phyloP scores from a whole-genome alignment of 139 green algal genomes.

The Zygnema cylindricum region DNA sequence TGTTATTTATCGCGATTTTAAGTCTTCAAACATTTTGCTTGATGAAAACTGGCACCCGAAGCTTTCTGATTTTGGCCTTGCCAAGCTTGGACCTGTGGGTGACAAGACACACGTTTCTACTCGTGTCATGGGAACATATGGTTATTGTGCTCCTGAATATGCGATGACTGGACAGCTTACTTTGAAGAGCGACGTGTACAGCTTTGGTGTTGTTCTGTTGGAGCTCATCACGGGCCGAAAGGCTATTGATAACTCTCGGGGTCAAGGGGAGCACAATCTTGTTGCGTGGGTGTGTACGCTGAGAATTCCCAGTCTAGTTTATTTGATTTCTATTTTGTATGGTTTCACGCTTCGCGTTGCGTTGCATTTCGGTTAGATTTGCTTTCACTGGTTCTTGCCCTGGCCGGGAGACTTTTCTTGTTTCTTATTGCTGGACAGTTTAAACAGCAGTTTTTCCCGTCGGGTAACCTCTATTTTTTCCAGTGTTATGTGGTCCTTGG shows the following conservation, averaged over 20 bases:
- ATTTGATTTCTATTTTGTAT: too few relatives aligned
- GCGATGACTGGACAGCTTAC: constrained; percentile 56
- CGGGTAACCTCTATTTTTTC: too few relatives aligned
- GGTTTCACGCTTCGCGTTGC: too few relatives aligned
- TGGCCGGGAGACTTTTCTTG: too few relatives aligned
- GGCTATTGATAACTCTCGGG: constrained; percentile 62
- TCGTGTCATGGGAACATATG: constrained; percentile 65
- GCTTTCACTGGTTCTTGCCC: too few relatives aligned
- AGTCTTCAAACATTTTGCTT: constrained; percentile 72
- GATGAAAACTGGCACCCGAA: constrained; percentile 79
- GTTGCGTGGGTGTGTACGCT: constrained; percentile 66
- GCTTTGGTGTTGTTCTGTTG: constrained; percentile 68
- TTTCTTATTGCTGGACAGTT: too few relatives aligned
- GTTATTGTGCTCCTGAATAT: constrained; percentile 86
- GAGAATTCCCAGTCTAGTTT: too few relatives aligned
- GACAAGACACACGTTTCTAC: constrained; percentile 64
- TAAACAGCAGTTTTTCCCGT: too few relatives aligned
- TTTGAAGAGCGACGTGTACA: constrained; percentile 68
- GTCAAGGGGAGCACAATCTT: constrained; percentile 58
- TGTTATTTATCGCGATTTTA: constrained; percentile 75
- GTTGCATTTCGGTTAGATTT: too few relatives aligned
- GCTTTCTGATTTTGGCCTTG: constrained; percentile 78
- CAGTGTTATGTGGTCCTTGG: too few relatives aligned
- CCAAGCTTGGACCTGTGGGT: constrained; percentile 54
- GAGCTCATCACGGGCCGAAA: constrained; percentile 70